Evolutionary conservation across 2,329 filamentous ascomycete species (phyloP), one percentile per base, ranked within the genome.

Genomic region (Epichloe gansuensis): DNA sequence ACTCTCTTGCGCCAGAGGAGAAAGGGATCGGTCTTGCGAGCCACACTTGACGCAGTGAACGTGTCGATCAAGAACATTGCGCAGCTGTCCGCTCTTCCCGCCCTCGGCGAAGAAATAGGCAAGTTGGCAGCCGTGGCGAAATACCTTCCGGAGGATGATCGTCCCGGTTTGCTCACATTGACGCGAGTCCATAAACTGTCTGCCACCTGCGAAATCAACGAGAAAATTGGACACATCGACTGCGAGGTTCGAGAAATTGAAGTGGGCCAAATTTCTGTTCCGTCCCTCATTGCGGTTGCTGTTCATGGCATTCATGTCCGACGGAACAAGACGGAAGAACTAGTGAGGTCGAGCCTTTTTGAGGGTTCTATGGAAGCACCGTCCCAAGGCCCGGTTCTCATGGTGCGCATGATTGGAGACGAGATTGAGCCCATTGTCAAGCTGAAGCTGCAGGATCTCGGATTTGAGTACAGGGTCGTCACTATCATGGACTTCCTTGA

Each of bases 101-200:
- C 77, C 11, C 75, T 98, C 8, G 84, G 79, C 0, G 83, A 87
- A 56, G 93, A 98, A 61, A 66, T 97, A 47, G 77, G 84, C 5
- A 88, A 86, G 58, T 73, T 98, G 5, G 87, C 89, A 0, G 90
- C 83, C 0, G 89, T 98, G 27, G 80, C 91, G 6, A 97, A 96
- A 64, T 97, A 97, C 64, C 75, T 98, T 2, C 91, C 93, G 0
- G 91, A 98, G 59, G 93, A 98, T 66, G 91, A 98, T 60, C 80
- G 90, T 2, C 93, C 93, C 2, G 93, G 93, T 0, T 73, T 97
- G 21, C 73, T 98, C 39, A 89, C 84, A 0, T 72, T 98, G 39
- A 74, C 77, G 0, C 73, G 81, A 34, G 66, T 96, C 50, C 78
- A 81, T 50, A 79, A 81, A 17, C 60, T 88, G 6, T 75, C 84